phyloP scores from a whole-genome alignment of 2,329 filamentous ascomycete species.

The Botrytis pseudocinerea region DNA sequence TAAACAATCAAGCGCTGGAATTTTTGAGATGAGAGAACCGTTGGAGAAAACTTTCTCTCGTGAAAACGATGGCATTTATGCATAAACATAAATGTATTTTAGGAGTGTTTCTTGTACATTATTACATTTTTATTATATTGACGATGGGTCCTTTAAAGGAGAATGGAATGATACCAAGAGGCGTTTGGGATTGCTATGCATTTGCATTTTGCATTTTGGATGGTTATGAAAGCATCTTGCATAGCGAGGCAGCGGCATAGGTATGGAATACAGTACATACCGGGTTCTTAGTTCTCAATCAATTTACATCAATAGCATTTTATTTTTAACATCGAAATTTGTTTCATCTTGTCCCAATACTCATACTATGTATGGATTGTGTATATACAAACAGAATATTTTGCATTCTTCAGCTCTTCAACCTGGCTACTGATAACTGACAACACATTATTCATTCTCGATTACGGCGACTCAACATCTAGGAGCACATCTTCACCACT shows the following conservation, averaged over 20 bases:
- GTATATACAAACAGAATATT: slow-evolving; percentile 2
- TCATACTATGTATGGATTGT: background rate
- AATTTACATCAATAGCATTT: background rate
- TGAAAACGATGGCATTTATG: slow-evolving; percentile 37
- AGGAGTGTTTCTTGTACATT: slow-evolving; percentile 16
- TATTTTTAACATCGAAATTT: background rate
- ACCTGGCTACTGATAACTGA: background rate
- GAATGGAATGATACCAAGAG: slow-evolving; percentile 23
- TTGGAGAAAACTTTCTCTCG: slow-evolving; percentile 46
- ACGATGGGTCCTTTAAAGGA: slow-evolving; percentile 10
- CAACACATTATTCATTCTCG: background rate
- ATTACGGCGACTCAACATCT: too few relatives aligned
- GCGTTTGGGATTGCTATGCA: slow-evolving; percentile 10
- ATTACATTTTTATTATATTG: slow-evolving; percentile 9
- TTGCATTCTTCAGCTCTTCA: background rate
- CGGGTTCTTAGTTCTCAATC: background rate
- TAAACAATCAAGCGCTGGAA: slow-evolving; percentile 23
- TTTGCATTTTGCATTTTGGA: slow-evolving; percentile 17
- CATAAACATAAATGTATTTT: slow-evolving; percentile 24
- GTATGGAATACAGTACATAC: slow-evolving; percentile 1
- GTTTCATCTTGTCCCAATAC: background rate
- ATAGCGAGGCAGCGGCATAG: slow-evolving; percentile 5
- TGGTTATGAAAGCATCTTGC: slow-evolving; percentile 16
- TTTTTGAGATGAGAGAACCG: slow-evolving; percentile 33
- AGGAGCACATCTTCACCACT: background rate